phyloP scores from a whole-genome alignment of 73 alveolate species.

The Paramecium pentaurelia region DNA sequence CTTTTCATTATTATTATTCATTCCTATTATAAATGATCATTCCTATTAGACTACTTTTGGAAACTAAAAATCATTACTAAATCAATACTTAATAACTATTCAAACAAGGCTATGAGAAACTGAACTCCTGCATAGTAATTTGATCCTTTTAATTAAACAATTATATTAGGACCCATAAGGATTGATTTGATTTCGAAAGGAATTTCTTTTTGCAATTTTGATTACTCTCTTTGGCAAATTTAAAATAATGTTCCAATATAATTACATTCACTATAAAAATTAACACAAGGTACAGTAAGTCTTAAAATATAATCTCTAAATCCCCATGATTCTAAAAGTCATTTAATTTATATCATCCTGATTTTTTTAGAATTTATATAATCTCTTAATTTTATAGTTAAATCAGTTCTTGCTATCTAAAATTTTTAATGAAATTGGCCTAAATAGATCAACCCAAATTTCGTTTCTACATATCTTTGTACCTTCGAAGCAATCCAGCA shows the following conservation, averaged over 20 bases:
- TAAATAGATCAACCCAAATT: not conserved
- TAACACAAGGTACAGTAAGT: not conserved
- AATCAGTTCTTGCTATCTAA: not conserved
- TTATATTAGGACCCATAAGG: not conserved
- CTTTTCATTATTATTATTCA: no score
- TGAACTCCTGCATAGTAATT: not conserved
- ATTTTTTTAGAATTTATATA: not conserved
- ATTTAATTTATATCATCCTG: not conserved
- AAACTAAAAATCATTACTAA: not conserved
- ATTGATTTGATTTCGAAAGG: not conserved
- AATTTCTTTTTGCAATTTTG: not conserved
- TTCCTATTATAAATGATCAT: not conserved
- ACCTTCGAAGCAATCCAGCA: not conserved
- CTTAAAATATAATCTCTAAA: not conserved
- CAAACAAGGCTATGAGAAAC: not conserved
- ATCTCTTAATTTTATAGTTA: not conserved
- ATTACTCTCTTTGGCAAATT: not conserved
- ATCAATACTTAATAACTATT: no score
- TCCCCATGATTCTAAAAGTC: not conserved
- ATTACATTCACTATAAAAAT: not conserved
- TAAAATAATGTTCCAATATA: not conserved
- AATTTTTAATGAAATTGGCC: not conserved
- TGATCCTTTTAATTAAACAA: not conserved
- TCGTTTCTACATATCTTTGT: not conserved
- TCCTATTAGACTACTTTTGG: not conserved